A percentile compares a stretch with the other conserved stretches of the same genome.
phyloP scores from a whole-genome alignment of 495 filamentous ascomycete species.

The Tuber microsphaerosporum region DNA sequence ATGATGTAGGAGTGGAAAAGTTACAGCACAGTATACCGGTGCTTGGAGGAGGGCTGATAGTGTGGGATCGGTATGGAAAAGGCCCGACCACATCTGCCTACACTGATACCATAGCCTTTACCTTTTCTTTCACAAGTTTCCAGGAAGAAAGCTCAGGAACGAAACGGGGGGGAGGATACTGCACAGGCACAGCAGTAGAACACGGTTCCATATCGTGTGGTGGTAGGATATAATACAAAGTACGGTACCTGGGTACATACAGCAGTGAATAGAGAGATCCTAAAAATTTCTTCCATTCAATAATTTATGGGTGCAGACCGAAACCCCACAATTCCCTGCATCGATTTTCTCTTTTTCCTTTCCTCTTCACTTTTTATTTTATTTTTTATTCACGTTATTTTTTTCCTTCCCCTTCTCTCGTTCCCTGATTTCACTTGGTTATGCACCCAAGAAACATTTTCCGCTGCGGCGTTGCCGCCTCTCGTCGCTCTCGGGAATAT shows the following conservation, averaged over 20 bases:
- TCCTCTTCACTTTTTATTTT: neutral
- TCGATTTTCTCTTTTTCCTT: neutral
- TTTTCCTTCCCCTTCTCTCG: neutral
- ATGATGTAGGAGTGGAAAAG: neutral
- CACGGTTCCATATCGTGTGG: no score
- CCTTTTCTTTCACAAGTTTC: no score
- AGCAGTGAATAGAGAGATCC: neutral
- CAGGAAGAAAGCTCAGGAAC: no score
- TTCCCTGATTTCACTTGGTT: neutral
- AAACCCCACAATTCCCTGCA: neutral
- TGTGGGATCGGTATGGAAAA: no score
- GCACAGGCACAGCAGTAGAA: no score
- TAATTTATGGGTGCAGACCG: neutral
- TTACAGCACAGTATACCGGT: neutral
- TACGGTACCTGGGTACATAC: no score
- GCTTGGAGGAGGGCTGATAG: no score
- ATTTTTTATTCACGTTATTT: neutral
- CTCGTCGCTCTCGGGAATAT: neutral
- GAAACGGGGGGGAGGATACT: no score
- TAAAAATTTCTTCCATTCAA: neutral
- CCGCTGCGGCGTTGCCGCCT: neutral
- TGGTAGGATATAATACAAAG: no score
- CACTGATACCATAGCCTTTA: no score
- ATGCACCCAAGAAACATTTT: neutral
- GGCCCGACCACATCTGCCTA: no score